Evolutionary conservation across 2,329 filamentous ascomycete genomes (phyloP).

Genomic region (Thermoascus crustaceus): DNA sequence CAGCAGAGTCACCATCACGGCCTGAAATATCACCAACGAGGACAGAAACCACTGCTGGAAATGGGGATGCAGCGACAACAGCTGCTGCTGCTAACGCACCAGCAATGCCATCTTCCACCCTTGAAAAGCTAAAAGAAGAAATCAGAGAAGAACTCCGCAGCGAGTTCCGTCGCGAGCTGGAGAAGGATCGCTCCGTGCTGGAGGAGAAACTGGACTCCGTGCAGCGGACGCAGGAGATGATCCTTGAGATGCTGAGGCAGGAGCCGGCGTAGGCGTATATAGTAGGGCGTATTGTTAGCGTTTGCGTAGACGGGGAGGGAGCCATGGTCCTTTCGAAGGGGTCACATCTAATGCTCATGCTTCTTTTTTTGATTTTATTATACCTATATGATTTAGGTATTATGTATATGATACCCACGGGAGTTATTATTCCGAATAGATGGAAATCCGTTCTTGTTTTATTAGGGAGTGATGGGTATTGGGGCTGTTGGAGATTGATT

Average conservation of each 20-base stretch:
- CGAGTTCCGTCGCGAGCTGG: conserved; percentile 26
- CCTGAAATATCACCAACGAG: neutral
- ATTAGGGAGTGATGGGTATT: too few relatives aligned
- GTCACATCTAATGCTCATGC: too few relatives aligned
- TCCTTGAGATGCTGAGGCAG: conserved; percentile 33
- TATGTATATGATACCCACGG: too few relatives aligned
- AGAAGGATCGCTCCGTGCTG: conserved; percentile 23
- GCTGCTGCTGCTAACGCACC: neutral
- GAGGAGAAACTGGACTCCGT: conserved; percentile 31
- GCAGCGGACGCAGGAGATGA: conserved; percentile 34
- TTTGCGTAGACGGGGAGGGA: too few relatives aligned
- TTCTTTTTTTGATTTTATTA: too few relatives aligned
- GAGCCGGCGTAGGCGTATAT: conserved; percentile 22
- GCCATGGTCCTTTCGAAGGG: too few relatives aligned
- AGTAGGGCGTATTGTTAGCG: too few relatives aligned
- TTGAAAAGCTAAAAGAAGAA: conserved; percentile 22
- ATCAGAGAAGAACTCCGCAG: conserved; percentile 25
- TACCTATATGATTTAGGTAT: too few relatives aligned
- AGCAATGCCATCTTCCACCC: conserved; percentile 5
- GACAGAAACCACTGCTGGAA: neutral
- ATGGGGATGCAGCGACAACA: neutral
- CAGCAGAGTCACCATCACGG: conserved; percentile 1
- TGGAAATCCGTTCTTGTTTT: too few relatives aligned
- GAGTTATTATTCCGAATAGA: too few relatives aligned
- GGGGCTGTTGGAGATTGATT: too few relatives aligned